These are phyloP conservation scores for Backusella parvicylindrica DNA, from an alignment of 192 early-diverging fungal genomes.

Conservation along the genomic window DNA sequence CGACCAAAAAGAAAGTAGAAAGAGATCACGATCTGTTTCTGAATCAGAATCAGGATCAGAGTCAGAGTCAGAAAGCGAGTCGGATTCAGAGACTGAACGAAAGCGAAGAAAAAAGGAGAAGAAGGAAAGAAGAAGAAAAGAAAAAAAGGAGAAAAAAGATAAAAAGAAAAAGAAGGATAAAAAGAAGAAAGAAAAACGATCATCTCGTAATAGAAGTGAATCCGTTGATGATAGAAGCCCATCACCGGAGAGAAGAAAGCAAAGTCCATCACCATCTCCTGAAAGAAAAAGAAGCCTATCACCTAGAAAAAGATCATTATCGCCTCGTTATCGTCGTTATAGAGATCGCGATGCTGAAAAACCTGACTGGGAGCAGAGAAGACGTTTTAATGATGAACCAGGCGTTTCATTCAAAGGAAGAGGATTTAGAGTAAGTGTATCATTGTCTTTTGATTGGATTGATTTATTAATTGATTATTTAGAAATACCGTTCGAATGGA, in stretches of 20 bases:
- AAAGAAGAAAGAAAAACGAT: background rate
- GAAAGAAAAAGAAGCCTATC: background rate
- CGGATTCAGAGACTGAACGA: conserved; percentile 31
- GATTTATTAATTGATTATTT: background rate
- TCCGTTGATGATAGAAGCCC: background rate
- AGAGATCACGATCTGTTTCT: conserved; percentile 18
- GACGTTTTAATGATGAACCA: conserved; percentile 29
- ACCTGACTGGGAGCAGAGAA: conserved; percentile 29
- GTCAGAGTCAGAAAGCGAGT: background rate
- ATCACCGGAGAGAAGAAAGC: background rate
- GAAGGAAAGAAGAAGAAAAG: conserved; percentile 35
- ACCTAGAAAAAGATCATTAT: background rate
- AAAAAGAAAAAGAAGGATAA: conserved; percentile 23
- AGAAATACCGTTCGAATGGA: conserved; percentile 19
- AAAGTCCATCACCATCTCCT: background rate
- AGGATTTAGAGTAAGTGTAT: conserved; percentile 42
- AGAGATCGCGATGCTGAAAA: conserved; percentile 17
- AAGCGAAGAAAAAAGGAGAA: conserved; percentile 33
- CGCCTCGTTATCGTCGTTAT: background rate
- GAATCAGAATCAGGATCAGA: conserved; percentile 25
- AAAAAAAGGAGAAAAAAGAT: conserved; percentile 32
- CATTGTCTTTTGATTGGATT: background rate
- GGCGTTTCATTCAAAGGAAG: conserved; percentile 53
- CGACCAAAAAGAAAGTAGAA: conserved; percentile 16
- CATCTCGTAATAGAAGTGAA: background rate